Base-by-base conservation (phyloP, 805 yeast genomes). In the Geotrichum ghanense region DNA sequence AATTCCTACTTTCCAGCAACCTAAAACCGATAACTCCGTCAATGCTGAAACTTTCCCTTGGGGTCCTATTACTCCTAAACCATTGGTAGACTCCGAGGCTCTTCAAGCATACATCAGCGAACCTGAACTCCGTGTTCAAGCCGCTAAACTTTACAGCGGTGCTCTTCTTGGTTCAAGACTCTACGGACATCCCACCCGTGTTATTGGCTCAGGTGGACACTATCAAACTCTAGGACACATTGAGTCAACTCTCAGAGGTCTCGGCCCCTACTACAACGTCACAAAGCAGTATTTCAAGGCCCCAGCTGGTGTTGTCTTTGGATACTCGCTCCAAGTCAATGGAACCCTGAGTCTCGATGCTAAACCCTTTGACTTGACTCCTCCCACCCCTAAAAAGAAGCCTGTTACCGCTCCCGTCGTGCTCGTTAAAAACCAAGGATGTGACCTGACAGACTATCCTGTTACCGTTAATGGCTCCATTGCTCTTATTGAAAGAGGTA, bases 141-240 rank as follows among this genome's bases (percentile, higher is more conserved):
- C 95, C 5, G 69, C 78, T 46, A 68, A 67, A n/a, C 67, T 89
- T 46, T 85, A 64, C 58, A 62, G 69, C 24, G 69, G 83, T 49
- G 89, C 97, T 3, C 61, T 73, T 34, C 52, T 62, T 6, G 83
- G 95, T 1, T 63, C 68, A 7, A 61, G 64, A 5, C 65, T 73
- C 47, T 77, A 69, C 56, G 95, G 86, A 42, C 89, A 87, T 57
- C 96, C 97, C 35, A 90, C 97, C 0, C 73, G 97, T 61, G 95
- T 87, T 44, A 88, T 90, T 65, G 96, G 95, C 20, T 84, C 95
- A 1, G 68, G 72, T 17, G 97, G 97, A 51, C 97, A 90, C 63
- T 78, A 81, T 78, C 77, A 73, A 16, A 88, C 97, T 2, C 64
- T 89, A 46, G 72, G 71, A 43, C 83, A 85, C 67, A 79, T 89